These are phyloP conservation scores for Leptographium lundbergii DNA, from an alignment of 2,329 filamentous ascomycete genomes.

Conservation along the genomic window DNA sequence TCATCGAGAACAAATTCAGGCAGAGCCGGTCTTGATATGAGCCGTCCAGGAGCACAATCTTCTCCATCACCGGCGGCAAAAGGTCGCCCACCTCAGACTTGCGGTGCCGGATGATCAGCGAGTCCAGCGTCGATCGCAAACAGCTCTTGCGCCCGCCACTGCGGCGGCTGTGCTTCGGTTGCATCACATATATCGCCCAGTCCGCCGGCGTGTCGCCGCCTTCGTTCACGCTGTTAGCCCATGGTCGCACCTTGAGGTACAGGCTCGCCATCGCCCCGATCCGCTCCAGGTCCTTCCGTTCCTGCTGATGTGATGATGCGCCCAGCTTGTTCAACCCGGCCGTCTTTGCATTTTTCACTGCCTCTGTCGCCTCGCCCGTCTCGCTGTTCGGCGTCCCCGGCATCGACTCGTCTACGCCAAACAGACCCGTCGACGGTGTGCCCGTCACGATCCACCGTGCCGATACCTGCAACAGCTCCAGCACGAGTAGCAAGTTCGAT, in stretches of 20 bases:
- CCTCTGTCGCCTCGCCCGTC: neutral
- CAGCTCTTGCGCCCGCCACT: slow-evolving; percentile 47
- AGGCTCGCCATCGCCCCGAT: slow-evolving; percentile 52
- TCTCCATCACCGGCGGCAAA: slow-evolving; percentile 62
- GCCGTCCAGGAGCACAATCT: slow-evolving; percentile 61
- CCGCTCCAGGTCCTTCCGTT: slow-evolving; percentile 52
- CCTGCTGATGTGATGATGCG: slow-evolving; percentile 33
- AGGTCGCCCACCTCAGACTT: slow-evolving; percentile 55
- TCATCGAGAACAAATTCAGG: slow-evolving; percentile 73
- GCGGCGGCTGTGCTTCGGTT: slow-evolving; percentile 35
- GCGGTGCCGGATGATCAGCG: slow-evolving; percentile 69
- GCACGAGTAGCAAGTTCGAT: slow-evolving; percentile 39
- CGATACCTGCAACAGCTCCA: slow-evolving; percentile 48
- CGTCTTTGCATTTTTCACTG: slow-evolving; percentile 4
- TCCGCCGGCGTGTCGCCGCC: slow-evolving; percentile 43
- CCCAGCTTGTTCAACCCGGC: slow-evolving; percentile 11
- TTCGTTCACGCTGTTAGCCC: slow-evolving; percentile 49
- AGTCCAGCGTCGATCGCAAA: slow-evolving; percentile 58
- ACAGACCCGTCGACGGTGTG: slow-evolving; percentile 74
- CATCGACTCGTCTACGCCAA: slow-evolving; percentile 48
- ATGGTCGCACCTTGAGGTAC: slow-evolving; percentile 67
- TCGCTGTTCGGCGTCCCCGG: neutral
- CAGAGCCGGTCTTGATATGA: slow-evolving; percentile 76
- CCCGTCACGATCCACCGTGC: slow-evolving; percentile 83
- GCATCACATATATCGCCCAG: slow-evolving; percentile 63